Conservation (phyloP, 1,139 yeast species). For the Sugiyamaella pinicola region DNA sequence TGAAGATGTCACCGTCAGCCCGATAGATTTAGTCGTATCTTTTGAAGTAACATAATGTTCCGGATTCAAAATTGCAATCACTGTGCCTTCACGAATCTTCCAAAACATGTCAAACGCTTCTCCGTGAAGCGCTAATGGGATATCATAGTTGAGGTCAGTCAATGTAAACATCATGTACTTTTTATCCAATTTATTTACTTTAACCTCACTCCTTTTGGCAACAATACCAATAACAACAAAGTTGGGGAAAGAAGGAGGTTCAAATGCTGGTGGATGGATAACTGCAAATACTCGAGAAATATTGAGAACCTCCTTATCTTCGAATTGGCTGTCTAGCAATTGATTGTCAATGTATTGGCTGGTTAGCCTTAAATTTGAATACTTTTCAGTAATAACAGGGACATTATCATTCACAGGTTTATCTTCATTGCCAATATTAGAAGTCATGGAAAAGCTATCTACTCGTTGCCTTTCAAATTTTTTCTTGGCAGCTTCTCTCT, state of each 20-base stretch:
- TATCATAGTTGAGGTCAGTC: constrained; percentile 64
- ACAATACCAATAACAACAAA: constrained; percentile 77
- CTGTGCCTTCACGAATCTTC: constrained; percentile 72
- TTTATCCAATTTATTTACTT: constrained; percentile 46
- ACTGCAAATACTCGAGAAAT: constrained; percentile 44
- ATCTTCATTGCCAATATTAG: constrained; percentile 12
- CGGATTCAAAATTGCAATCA: constrained; percentile 78
- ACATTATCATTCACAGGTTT: neutral
- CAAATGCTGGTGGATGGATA: constrained; percentile 66
- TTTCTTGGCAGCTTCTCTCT: constrained; percentile 4
- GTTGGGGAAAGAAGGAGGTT: constrained; percentile 69
- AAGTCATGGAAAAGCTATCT: constrained; percentile 1
- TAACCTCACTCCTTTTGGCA: constrained; percentile 57
- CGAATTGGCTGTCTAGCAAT: constrained; percentile 25
- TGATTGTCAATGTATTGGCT: constrained; percentile 24
- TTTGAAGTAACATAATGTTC: constrained; percentile 48
- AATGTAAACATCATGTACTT: constrained; percentile 65
- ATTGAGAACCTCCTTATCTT: constrained; percentile 28
- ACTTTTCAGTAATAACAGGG: constrained; percentile 21
- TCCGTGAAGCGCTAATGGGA: constrained; percentile 67
- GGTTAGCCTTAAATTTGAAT: constrained; percentile 27
- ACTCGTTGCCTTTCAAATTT: constrained; percentile 1
- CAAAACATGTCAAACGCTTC: constrained; percentile 69
- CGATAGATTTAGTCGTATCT: constrained; percentile 51
- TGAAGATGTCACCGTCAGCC: constrained; percentile 56